A percentile compares a stretch with the other conserved stretches of the same genome.
These are phyloP conservation scores for Pholiota microspora DNA, from an alignment of 768 basidiomycete genomes.

Conservation along the genomic window DNA sequence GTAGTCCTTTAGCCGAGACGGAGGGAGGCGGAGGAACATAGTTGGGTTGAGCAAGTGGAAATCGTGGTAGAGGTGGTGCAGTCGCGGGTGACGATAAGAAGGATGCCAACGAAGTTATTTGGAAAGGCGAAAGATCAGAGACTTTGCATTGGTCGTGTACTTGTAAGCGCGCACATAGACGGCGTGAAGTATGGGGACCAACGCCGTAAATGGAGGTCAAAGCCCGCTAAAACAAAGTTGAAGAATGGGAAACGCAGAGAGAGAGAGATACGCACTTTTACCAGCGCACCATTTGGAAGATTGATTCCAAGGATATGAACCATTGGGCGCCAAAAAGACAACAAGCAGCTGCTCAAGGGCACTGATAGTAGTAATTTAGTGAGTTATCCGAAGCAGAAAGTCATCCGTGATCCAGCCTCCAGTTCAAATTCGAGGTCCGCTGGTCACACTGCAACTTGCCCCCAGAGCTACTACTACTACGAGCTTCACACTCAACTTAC, in stretches of 20 bases:
- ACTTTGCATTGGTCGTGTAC: slow-evolving; percentile 87
- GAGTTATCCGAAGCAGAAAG: slow-evolving; percentile 1
- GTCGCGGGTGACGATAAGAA: slow-evolving; percentile 91
- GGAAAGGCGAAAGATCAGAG: slow-evolving; percentile 76
- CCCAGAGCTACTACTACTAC: slow-evolving; percentile 12
- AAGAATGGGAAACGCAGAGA: background rate
- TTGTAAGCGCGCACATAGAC: slow-evolving; percentile 88
- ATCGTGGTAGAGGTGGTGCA: slow-evolving; percentile 59
- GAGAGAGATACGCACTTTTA: slow-evolving; percentile 55
- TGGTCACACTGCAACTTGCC: slow-evolving; percentile 7
- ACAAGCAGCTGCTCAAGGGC: background rate
- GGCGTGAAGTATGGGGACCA: slow-evolving; percentile 68
- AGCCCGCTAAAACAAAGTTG: slow-evolving; percentile 61
- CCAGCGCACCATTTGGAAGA: slow-evolving; percentile 71
- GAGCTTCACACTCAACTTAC: slow-evolving; percentile 9
- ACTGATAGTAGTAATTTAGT: background rate
- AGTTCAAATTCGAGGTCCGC: slow-evolving; percentile 27
- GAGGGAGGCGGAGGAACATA: slow-evolving; percentile 50
- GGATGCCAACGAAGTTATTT: slow-evolving; percentile 89
- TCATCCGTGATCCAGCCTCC: slow-evolving; percentile 8
- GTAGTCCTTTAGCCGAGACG: slow-evolving; percentile 36
- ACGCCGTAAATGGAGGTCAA: slow-evolving; percentile 89
- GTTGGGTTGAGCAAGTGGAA: slow-evolving; percentile 59
- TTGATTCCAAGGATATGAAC: slow-evolving; percentile 88
- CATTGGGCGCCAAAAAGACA: slow-evolving; percentile 38